phyloP scores from a whole-genome alignment of 768 basidiomycete genomes.

The Sistotremastrum suecicum region DNA sequence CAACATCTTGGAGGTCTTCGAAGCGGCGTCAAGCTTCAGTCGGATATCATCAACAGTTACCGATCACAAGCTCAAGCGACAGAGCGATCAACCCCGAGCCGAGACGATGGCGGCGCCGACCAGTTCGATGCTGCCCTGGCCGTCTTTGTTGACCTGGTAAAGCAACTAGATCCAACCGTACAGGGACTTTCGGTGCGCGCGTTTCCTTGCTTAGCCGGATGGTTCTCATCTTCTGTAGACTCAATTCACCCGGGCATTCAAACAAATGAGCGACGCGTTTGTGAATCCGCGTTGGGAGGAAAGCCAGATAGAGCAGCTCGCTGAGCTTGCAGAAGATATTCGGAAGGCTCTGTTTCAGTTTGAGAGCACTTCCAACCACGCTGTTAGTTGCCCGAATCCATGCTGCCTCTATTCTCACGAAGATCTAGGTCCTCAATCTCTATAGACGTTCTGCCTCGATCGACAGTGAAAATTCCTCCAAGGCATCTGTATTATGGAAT shows the following conservation, averaged over 20 bases:
- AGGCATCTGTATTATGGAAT: too few relatives aligned
- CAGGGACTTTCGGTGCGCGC: slow-evolving; percentile 53
- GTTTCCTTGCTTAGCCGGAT: background rate
- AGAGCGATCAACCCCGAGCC: slow-evolving; percentile 15
- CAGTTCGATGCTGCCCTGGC: slow-evolving; percentile 48
- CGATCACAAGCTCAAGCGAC: slow-evolving; percentile 11
- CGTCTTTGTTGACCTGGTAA: slow-evolving; percentile 67
- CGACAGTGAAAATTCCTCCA: too few relatives aligned
- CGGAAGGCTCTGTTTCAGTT: slow-evolving; percentile 58
- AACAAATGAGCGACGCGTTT: slow-evolving; percentile 53
- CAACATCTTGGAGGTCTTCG: slow-evolving; percentile 89
- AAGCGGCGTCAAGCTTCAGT: slow-evolving; percentile 71
- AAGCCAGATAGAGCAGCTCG: slow-evolving; percentile 47
- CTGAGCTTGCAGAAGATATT: slow-evolving; percentile 47
- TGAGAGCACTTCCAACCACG: slow-evolving; percentile 74
- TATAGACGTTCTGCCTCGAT: background rate
- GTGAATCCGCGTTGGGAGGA: slow-evolving; percentile 25
- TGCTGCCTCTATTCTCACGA: slow-evolving; percentile 25
- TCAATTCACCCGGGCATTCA: slow-evolving; percentile 45
- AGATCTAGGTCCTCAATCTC: background rate
- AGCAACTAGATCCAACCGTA: slow-evolving; percentile 67
- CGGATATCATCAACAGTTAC: slow-evolving; percentile 58
- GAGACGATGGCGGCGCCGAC: slow-evolving; percentile 22
- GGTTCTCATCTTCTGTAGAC: slow-evolving; percentile 23
- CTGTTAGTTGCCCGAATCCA: slow-evolving; percentile 62